phyloP scores from a whole-genome alignment of 2,329 filamentous ascomycete genomes.

The Chaetomium globosum region DNA sequence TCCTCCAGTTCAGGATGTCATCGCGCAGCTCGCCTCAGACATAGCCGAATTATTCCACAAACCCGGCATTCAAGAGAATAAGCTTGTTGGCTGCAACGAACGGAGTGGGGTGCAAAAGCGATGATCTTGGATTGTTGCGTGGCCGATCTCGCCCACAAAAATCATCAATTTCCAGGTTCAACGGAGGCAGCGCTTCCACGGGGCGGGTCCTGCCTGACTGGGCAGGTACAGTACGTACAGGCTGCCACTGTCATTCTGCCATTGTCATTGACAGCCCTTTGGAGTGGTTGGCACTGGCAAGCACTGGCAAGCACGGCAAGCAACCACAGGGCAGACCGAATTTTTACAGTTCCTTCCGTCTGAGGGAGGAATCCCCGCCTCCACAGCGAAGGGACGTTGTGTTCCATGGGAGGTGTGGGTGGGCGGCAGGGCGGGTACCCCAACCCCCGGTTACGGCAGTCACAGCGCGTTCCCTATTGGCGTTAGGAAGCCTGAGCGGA shows the following conservation, averaged over 20 bases:
- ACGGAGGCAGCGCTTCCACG: slow-evolving; percentile 28
- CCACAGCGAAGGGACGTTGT: slow-evolving; percentile 15
- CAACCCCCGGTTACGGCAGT: slow-evolving; percentile 29
- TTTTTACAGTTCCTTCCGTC: not conserved
- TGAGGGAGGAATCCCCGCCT: slow-evolving; percentile 3
- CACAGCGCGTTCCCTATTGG: slow-evolving; percentile 19
- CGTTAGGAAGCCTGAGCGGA: not conserved
- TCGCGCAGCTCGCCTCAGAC: slow-evolving; percentile 28
- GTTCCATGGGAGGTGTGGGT: slow-evolving; percentile 12
- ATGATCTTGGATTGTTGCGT: slow-evolving; percentile 3
- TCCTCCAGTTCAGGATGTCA: slow-evolving; percentile 22
- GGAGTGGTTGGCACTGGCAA: no score
- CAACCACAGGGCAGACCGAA: not conserved
- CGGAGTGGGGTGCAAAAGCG: not conserved
- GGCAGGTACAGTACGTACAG: slow-evolving; percentile 18
- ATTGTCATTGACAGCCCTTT: not conserved
- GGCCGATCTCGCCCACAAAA: slow-evolving; percentile 19
- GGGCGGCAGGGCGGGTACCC: slow-evolving; percentile 16
- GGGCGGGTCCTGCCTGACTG: slow-evolving; percentile 20
- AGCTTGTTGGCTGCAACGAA: slow-evolving; percentile 5
- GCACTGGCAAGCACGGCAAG: no score
- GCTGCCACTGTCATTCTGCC: not conserved
- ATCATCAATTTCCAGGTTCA: slow-evolving; percentile 10
- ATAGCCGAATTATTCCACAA: slow-evolving; percentile 29
- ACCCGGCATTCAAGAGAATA: slow-evolving; percentile 1